Evolutionary conservation across 768 basidiomycete genomes (phyloP).

Genomic region (Hygrophorus russula): DNA sequence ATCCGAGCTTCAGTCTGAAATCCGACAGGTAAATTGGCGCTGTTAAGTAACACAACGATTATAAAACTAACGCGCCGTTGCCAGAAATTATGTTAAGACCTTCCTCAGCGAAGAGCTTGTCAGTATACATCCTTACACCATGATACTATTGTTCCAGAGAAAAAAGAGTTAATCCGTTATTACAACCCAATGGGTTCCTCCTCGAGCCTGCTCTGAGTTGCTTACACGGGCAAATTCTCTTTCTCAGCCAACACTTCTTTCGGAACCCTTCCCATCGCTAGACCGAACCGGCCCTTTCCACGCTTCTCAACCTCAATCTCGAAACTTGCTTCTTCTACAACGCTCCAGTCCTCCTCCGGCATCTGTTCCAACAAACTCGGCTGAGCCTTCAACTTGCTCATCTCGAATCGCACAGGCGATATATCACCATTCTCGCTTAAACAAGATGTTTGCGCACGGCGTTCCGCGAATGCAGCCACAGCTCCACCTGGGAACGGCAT

Average conservation of each 20-base stretch:
- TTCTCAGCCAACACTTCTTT: conserved; percentile 37
- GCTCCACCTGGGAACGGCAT: conserved; percentile 45
- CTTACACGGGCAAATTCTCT: conserved; percentile 26
- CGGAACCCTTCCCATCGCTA: conserved; percentile 10
- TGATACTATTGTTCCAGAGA: too few species aligned
- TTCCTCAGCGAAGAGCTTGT: too few species aligned
- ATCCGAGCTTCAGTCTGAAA: too few species aligned
- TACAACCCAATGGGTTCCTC: too few species aligned
- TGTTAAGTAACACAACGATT: too few species aligned
- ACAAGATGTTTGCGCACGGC: conserved; percentile 20
- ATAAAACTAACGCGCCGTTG: too few species aligned
- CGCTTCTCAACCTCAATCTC: conserved; percentile 22
- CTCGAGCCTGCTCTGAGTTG: too few species aligned
- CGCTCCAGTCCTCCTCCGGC: conserved; percentile 42
- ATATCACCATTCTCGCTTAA: conserved; percentile 24
- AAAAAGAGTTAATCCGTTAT: too few species aligned
- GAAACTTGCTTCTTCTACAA: conserved; percentile 40
- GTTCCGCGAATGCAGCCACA: conserved; percentile 34
- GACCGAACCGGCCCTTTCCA: conserved; percentile 10
- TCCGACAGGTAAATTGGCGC: too few species aligned
- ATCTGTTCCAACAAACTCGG: conserved; percentile 49
- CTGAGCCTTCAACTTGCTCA: conserved; percentile 21
- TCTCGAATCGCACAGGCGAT: conserved; percentile 43
- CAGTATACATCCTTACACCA: too few species aligned
- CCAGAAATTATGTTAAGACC: too few species aligned